Evolutionary conservation across 2,329 filamentous ascomycete species (phyloP).

Genomic region (Diplodia mutila): DNA sequence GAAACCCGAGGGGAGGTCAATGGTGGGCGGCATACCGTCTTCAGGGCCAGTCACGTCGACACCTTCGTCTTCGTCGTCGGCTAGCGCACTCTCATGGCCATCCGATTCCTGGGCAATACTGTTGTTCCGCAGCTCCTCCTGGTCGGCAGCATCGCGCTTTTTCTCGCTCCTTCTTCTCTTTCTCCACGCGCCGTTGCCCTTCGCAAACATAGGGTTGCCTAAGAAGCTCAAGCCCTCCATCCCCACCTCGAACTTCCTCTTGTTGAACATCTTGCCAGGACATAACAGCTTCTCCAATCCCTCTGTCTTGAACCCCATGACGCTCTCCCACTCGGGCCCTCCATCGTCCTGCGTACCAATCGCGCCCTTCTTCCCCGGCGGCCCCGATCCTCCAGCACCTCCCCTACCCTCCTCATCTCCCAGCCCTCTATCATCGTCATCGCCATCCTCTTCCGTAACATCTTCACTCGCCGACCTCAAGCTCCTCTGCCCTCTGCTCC

Average conservation of each 20-base stretch:
- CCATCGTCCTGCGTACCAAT: conserved; percentile 32
- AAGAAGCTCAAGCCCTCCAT: conserved; percentile 46
- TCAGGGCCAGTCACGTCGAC: conserved; percentile 28
- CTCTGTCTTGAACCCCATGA: conserved; percentile 46
- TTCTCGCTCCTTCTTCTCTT: conserved; percentile 36
- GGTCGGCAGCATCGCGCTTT: conserved; percentile 25
- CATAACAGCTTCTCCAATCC: conserved; percentile 46
- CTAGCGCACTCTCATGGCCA: neutral
- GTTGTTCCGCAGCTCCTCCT: neutral
- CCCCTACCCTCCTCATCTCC: conserved; percentile 26
- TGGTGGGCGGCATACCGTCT: conserved; percentile 29
- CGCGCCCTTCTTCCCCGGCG: conserved; percentile 27
- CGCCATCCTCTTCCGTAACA: conserved; percentile 39
- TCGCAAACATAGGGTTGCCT: conserved; percentile 48
- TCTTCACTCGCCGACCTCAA: conserved; percentile 34
- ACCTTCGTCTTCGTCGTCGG: conserved; percentile 29
- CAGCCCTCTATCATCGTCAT: conserved; percentile 38
- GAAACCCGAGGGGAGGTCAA: conserved; percentile 42
- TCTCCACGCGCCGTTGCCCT: conserved; percentile 47
- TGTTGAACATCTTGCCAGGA: conserved; percentile 44
- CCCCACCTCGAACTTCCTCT: conserved; percentile 45
- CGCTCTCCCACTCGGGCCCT: conserved; percentile 43
- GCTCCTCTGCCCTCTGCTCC: conserved; percentile 33
- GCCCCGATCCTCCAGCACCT: conserved; percentile 25
- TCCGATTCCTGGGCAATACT: neutral